Evolutionary conservation across 139 green algal genomes (phyloP).

Genomic region (Mesotaenium endlicherianum): DNA sequence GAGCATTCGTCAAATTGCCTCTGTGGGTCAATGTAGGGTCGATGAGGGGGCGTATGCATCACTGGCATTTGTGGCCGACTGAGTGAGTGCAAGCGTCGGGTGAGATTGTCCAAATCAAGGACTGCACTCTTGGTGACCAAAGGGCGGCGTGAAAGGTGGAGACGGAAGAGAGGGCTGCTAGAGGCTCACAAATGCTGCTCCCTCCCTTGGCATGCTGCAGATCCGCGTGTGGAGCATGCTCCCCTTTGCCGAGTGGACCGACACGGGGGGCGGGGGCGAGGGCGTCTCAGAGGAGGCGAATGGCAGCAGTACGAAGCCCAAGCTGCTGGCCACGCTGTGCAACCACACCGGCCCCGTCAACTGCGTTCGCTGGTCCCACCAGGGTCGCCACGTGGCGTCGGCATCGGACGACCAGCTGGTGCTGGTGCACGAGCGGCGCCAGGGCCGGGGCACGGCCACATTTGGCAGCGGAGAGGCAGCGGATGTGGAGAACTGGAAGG

Average conservation of each 20-base stretch:
- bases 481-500: slow-evolving; percentile 87
- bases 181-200: neutral
- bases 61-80: too few relatives aligned
- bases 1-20: too few relatives aligned
- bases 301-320: too few relatives aligned
- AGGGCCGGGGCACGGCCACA: slow-evolving; percentile 51
- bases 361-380: slow-evolving; percentile 74
- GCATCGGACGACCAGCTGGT: slow-evolving; percentile 77
- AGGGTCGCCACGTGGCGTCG: slow-evolving; percentile 64
- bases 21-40: too few relatives aligned
- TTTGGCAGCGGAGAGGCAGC: slow-evolving; percentile 64
- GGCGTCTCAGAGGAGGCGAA: too few relatives aligned
- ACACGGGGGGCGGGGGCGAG: too few relatives aligned
- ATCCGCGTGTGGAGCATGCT: slow-evolving; percentile 56
- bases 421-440: slow-evolving; percentile 68
- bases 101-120: too few relatives aligned
- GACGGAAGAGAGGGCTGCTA: neutral
- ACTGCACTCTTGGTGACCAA: too few relatives aligned
- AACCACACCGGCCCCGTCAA: slow-evolving; percentile 78
- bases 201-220: slow-evolving; percentile 2
- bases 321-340: slow-evolving; percentile 71
- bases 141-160: neutral
- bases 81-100: too few relatives aligned
- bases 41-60: too few relatives aligned
- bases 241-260: slow-evolving; percentile 61